Percentiles rank a stretch among this genome's conserved stretches.
These are phyloP conservation scores for Selaginella moellendorffii DNA, from an alignment of 75 land plant genomes.

Conservation along the genomic window DNA sequence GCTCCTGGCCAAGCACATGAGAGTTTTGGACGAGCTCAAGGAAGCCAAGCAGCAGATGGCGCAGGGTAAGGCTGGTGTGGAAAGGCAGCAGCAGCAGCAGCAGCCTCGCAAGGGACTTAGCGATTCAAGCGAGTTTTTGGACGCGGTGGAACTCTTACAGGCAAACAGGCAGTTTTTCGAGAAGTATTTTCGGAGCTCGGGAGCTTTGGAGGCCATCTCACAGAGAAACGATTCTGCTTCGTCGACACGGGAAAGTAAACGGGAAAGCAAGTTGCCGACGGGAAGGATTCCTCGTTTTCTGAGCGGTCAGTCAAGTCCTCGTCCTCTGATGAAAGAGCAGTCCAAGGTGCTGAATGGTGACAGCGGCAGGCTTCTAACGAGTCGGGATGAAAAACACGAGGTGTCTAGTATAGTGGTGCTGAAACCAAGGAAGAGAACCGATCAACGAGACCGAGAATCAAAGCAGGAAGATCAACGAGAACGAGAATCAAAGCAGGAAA, in stretches of 20 bases:
- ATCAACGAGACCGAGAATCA: not conserved
- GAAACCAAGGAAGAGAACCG: not conserved
- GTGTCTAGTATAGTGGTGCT: not conserved
- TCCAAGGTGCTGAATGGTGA: not conserved
- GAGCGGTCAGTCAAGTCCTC: not conserved
- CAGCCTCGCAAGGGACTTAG: not conserved
- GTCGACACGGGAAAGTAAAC: not conserved
- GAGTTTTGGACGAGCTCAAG: not conserved
- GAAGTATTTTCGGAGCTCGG: not conserved
- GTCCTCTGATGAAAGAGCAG: not conserved
- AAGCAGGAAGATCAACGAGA: not conserved
- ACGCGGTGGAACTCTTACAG: not conserved
- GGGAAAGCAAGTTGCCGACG: not conserved
- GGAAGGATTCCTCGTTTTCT: not conserved
- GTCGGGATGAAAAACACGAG: not conserved
- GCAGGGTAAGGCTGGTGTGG: too few species aligned
- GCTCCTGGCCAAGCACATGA: not conserved
- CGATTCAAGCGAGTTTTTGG: not conserved
- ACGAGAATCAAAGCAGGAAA: not conserved
- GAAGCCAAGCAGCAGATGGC: not conserved
- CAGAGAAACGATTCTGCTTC: not conserved
- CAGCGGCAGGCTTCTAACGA: not conserved
- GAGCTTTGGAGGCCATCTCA: not conserved
- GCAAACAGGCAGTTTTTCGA: not conserved
- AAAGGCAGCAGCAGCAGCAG: not conserved